Conservation (phyloP, 768 basidiomycete species). For the Leccinellum albellum region DNA sequence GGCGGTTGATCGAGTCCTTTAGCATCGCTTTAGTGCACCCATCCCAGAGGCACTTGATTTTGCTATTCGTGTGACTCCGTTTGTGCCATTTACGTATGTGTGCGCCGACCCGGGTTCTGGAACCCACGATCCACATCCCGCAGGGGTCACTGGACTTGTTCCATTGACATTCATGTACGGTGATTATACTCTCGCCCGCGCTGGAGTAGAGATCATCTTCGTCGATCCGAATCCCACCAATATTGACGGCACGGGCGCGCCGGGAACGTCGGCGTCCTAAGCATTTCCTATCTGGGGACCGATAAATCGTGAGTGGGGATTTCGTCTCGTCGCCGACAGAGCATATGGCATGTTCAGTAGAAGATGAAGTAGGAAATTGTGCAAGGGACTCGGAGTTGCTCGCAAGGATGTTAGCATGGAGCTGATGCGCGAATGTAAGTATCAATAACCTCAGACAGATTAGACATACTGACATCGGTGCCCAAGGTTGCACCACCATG, state of each 20-base stretch:
- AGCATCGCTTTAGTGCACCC: background rate
- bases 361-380: background rate
- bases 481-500: background rate
- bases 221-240: background rate
- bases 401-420: background rate
- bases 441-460: background rate
- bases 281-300: background rate
- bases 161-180: constrained; percentile 4
- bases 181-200: background rate
- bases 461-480: background rate
- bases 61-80: background rate
- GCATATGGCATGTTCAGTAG: background rate
- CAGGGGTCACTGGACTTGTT: background rate
- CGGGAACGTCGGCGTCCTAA: background rate
- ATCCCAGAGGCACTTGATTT: background rate
- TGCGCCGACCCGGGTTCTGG: background rate
- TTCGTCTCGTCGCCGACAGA: background rate
- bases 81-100: constrained; percentile 5
- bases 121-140: constrained; percentile 3
- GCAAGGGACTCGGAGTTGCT: background rate
- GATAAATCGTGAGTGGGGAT: background rate
- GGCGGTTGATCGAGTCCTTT: background rate
- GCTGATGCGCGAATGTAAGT: background rate
- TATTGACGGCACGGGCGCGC: background rate
- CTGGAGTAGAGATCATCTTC: background rate